These are phyloP conservation scores for Skeletonema marinoi DNA, from an alignment of 108 stramenopile genomes.

Conservation along the genomic window DNA sequence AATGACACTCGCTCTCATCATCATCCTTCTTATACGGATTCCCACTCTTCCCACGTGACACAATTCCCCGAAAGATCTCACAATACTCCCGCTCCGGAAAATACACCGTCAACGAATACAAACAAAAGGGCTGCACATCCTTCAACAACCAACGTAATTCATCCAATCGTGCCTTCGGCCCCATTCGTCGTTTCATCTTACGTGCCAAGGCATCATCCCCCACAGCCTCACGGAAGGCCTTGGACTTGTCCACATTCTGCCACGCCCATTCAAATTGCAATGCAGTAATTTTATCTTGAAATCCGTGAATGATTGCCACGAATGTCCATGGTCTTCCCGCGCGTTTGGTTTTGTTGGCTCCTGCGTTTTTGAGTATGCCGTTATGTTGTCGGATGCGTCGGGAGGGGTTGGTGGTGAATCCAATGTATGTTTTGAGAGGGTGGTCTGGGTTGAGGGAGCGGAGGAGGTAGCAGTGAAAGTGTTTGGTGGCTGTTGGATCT, in stretches of 20 bases:
- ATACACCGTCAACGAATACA: constrained; percentile 36
- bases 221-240: constrained; percentile 52
- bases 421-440: constrained; percentile 54
- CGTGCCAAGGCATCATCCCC: constrained; percentile 53
- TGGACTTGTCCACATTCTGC: constrained; percentile 66
- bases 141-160: constrained; percentile 43
- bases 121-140: constrained; percentile 38
- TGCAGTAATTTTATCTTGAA: constrained; percentile 61
- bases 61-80: constrained; percentile 25
- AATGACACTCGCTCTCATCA: not conserved
- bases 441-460: constrained; percentile 52
- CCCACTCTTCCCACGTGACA: constrained; percentile 24
- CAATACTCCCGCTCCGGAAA: constrained; percentile 35
- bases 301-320: constrained; percentile 61
- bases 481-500: constrained; percentile 12
- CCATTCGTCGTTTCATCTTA: constrained; percentile 39
- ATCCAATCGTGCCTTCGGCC: constrained; percentile 40
- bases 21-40: constrained; percentile 17
- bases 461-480: constrained; percentile 61
- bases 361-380: constrained; percentile 68
- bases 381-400: constrained; percentile 78
- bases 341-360: constrained; percentile 66
- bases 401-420: constrained; percentile 58
- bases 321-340: constrained; percentile 77
- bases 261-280: constrained; percentile 88